phyloP scores from a whole-genome alignment of 208 protist genomes.

The Leishmania tropica region DNA sequence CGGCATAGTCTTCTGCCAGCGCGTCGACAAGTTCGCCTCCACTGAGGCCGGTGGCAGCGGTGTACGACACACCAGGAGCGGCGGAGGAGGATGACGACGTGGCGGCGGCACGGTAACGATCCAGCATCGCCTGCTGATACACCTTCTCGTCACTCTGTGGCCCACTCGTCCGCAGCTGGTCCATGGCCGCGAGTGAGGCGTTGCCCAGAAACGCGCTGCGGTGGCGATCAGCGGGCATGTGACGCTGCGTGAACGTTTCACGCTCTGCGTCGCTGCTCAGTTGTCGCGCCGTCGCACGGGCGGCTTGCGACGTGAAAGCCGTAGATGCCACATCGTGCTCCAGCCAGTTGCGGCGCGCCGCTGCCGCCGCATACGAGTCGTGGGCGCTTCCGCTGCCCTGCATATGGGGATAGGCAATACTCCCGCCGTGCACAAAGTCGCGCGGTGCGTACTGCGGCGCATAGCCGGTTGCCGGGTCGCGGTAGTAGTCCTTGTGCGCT shows the following conservation, averaged over 20 bases:
- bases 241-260: slow-evolving; percentile 31
- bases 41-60: slow-evolving; percentile 14
- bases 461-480: slow-evolving; percentile 76
- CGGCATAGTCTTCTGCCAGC: slow-evolving; percentile 5
- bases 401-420: slow-evolving; percentile 67
- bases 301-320: slow-evolving; percentile 26
- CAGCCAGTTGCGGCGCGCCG: slow-evolving; percentile 50
- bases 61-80: slow-evolving; percentile 27
- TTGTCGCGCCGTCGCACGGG: slow-evolving; percentile 37
- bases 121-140: slow-evolving; percentile 50
- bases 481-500: slow-evolving; percentile 88
- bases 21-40: slow-evolving; percentile 34
- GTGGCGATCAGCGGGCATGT: slow-evolving; percentile 38
- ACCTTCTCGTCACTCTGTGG: slow-evolving; percentile 45
- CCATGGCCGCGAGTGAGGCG: slow-evolving; percentile 34
- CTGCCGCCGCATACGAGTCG: slow-evolving; percentile 46
- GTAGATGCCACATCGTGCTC: slow-evolving; percentile 60
- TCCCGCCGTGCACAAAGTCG: slow-evolving; percentile 74
- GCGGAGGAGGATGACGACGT: slow-evolving; percentile 5
- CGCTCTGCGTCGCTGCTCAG: slow-evolving; percentile 45
- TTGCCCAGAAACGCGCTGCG: slow-evolving; percentile 32
- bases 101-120: slow-evolving; percentile 48
- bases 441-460: slow-evolving; percentile 83
- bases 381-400: slow-evolving; percentile 13
- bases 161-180: slow-evolving; percentile 66